These are phyloP conservation scores for Leishmania tropica DNA, from an alignment of 208 protist species.

Conservation along the genomic window DNA sequence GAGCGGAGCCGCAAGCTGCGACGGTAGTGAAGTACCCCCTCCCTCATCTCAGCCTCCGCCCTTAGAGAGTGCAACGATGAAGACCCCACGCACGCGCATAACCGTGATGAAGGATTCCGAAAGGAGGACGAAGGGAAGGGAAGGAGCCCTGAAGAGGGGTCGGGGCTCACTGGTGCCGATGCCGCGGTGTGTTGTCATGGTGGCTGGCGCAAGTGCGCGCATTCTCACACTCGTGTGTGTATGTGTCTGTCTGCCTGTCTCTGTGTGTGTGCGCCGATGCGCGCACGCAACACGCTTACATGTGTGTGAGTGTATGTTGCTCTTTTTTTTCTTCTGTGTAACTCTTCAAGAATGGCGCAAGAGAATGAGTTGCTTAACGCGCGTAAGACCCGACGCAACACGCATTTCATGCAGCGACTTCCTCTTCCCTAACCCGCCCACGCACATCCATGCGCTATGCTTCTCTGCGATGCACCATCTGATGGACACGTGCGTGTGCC, in stretches of 20 bases:
- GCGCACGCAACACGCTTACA: too few relatives aligned
- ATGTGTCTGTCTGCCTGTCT: too few relatives aligned
- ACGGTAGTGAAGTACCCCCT: not conserved
- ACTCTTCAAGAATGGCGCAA: not conserved
- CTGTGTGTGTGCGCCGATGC: too few relatives aligned
- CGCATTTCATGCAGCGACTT: not conserved
- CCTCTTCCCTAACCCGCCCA: not conserved
- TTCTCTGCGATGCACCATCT: not conserved
- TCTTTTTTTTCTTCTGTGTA: not conserved
- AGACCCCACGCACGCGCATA: not conserved
- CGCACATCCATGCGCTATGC: not conserved
- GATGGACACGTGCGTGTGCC: not conserved
- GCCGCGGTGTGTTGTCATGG: not conserved
- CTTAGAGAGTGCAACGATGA: not conserved
- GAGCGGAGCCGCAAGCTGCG: conserved; percentile 9
- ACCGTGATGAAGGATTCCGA: not conserved
- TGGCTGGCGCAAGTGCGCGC: not conserved
- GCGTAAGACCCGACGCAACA: not conserved
- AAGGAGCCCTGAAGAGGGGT: not conserved
- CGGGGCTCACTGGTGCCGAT: not conserved
- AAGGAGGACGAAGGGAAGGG: not conserved
- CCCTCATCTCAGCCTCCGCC: not conserved
- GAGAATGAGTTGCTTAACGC: not conserved
- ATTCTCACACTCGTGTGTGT: not conserved
- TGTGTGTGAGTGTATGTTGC: not conserved